Evolutionary conservation across 352 stramenopile genomes (phyloP), one percentile per base, ranked within the genome.

Genomic region (Phytopythium aichiense): DNA sequence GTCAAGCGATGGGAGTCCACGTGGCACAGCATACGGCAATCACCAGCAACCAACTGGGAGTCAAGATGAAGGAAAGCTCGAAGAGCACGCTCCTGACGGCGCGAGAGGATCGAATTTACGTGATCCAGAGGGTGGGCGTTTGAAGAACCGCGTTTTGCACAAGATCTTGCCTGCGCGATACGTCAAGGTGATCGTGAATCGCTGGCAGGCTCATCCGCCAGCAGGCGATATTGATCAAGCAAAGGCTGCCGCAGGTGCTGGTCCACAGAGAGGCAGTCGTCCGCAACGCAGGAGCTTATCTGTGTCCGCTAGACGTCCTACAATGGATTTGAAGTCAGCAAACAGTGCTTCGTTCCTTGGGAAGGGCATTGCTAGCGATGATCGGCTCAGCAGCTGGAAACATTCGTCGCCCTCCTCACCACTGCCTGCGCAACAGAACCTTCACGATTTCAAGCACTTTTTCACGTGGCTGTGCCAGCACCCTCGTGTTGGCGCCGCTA

Each of bases 401-500:
- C 33, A 12, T 5, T 35, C 33, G 15, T 48, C 52, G 13, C 31
- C 18, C 1, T 22, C 33, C 13, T 58, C 52, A 9, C 33, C 52
- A 7, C 33, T 28, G 18, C 28, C 52, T 42, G 52, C 11, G 20
- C 60, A 77, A 7, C 66, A 84, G 23, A 67, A 72, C 2, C 79
- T 84, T 31, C 64, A 68, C 6, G 74, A 83, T 13, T 79, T 86
- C 33, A 75, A 79, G 23, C 60, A 73, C 16, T 84, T 89, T 48
- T 48, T 89, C 12, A 42, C 56, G 23, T 79, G 69, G 53, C 60
- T 89, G 1, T 70, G 74, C 30, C 63, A 49, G 1, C 68, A 91
- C 35, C 61, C 69, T 9, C 67, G 67, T 23, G 71, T 85, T 20
- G 66, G 82, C n/a, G 60, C 23, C 12, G 71, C 73, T 8, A 81